Evolutionary conservation across 1,284 basidiomycete genomes (phyloP).

Genomic region (Ustilago sp.): DNA sequence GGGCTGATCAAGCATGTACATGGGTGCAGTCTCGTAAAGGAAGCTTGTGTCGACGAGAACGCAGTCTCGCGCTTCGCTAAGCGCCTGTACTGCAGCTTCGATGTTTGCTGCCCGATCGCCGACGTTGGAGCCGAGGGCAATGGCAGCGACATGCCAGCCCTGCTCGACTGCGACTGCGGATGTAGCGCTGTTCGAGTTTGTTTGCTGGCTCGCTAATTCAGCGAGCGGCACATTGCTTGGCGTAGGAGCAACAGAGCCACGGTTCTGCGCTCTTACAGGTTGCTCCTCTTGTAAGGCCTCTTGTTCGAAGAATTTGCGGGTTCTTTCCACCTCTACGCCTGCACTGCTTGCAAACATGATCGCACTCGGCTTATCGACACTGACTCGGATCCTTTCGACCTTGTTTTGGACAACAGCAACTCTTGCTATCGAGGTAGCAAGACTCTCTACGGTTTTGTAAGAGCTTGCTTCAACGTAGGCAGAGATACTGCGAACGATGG

Average conservation of each 20-base stretch:
- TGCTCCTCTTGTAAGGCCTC: conserved; percentile 39
- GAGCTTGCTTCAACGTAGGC: conserved; percentile 72
- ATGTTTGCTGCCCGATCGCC: conserved; percentile 89
- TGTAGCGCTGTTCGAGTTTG: background rate
- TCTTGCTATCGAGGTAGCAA: conserved; percentile 76
- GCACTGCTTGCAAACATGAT: conserved; percentile 78
- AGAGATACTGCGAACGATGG: conserved; percentile 61
- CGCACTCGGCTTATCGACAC: conserved; percentile 82
- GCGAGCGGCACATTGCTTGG: background rate
- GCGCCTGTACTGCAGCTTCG: conserved; percentile 77
- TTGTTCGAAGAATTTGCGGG: conserved; percentile 69
- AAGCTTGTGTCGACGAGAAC: conserved; percentile 81
- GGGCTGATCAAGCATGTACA: conserved; percentile 94
- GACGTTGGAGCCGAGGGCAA: conserved; percentile 90
- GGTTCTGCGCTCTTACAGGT: conserved; percentile 18
- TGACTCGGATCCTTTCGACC: conserved; percentile 70
- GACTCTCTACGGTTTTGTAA: conserved; percentile 80
- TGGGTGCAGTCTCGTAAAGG: conserved; percentile 91
- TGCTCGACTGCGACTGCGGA: conserved; percentile 7
- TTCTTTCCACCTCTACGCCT: conserved; percentile 75
- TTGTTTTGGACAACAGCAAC: conserved; percentile 70
- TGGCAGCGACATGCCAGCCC: conserved; percentile 72
- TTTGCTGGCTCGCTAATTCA: background rate
- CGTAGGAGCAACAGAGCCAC: background rate
- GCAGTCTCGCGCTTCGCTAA: conserved; percentile 68